Percentiles rank a stretch among this genome's conserved stretches.
These are phyloP conservation scores for Nitzschia palea DNA, from an alignment of 108 stramenopile genomes.

Conservation along the genomic window DNA sequence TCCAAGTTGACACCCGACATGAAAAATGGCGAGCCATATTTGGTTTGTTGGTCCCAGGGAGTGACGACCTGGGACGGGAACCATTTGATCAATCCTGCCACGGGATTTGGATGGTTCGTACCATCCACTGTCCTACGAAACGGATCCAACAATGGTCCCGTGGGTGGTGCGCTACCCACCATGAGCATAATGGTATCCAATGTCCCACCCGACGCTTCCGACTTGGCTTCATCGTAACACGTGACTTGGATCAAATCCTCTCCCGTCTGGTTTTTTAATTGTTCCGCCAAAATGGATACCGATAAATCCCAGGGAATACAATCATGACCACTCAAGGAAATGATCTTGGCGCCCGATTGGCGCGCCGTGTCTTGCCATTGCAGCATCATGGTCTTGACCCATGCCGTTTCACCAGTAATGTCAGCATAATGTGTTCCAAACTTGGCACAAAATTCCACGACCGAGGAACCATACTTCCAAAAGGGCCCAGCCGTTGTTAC, in stretches of 20 bases:
- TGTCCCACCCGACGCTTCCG: constrained; percentile 53
- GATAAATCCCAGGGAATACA: constrained; percentile 89
- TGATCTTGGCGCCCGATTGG: constrained; percentile 71
- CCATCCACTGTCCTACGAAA: background rate
- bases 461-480: constrained; percentile 63
- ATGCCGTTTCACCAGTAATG: constrained; percentile 89
- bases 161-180: background rate
- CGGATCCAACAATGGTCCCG: background rate
- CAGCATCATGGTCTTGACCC: constrained; percentile 81
- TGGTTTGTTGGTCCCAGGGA: constrained; percentile 6
- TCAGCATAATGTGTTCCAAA: constrained; percentile 91
- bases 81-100: constrained; percentile 31
- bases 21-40: constrained; percentile 50
- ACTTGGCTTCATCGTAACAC: constrained; percentile 50
- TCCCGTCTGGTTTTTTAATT: constrained; percentile 26
- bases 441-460: constrained; percentile 85
- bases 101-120: background rate
- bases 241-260: constrained; percentile 42
- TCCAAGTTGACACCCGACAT: constrained; percentile 74
- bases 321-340: constrained; percentile 85
- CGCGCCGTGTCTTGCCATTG: constrained; percentile 58
- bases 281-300: constrained; percentile 41
- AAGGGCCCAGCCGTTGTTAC: constrained; percentile 92
- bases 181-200: constrained; percentile 7
- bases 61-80: constrained; percentile 1